These are phyloP conservation scores for Ogataea chonburiensis DNA, from an alignment of 805 yeast species.

Conservation along the genomic window DNA sequence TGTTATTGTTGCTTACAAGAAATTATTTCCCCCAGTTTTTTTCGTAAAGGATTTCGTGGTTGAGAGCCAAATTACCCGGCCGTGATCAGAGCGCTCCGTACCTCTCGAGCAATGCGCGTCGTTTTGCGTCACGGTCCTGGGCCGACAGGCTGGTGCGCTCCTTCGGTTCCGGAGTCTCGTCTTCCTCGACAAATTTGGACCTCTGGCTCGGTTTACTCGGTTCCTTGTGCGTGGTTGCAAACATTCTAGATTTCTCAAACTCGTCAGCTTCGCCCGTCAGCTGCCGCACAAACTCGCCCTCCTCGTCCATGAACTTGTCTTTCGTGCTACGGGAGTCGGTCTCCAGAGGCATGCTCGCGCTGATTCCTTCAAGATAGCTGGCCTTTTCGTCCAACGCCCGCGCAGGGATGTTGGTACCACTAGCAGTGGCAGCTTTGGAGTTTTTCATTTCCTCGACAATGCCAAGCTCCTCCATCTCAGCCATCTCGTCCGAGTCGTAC, in stretches of 20 bases:
- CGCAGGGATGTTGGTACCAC: constrained; percentile 40
- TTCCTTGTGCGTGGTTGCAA: constrained; percentile 42
- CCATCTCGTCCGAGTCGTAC: constrained; percentile 43
- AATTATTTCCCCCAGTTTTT: constrained; percentile 5
- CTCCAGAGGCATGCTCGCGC: constrained; percentile 37
- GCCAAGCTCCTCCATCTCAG: constrained; percentile 43
- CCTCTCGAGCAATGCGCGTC: constrained; percentile 35
- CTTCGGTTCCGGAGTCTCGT: too few relatives aligned
- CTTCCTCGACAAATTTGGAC: too few relatives aligned
- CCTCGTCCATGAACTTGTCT: constrained; percentile 34
- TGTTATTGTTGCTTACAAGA: constrained; percentile 7
- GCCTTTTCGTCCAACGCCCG: constrained; percentile 78
- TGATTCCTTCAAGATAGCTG: constrained; percentile 53
- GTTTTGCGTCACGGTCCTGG: constrained; percentile 30
- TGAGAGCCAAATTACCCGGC: constrained; percentile 11
- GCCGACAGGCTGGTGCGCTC: too few relatives aligned
- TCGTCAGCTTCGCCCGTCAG: constrained; percentile 57
- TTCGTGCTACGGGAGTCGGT: constrained; percentile 40
- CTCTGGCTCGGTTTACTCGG: too few relatives aligned
- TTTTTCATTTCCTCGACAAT: constrained; percentile 25
- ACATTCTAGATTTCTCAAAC: constrained; percentile 45
- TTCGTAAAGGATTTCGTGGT: neutral
- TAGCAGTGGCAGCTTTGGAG: constrained; percentile 13
- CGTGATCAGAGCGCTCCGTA: constrained; percentile 34
- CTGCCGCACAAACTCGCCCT: constrained; percentile 53